phyloP scores from a whole-genome alignment of 2,329 filamentous ascomycete species.

The Penicillium sp. region DNA sequence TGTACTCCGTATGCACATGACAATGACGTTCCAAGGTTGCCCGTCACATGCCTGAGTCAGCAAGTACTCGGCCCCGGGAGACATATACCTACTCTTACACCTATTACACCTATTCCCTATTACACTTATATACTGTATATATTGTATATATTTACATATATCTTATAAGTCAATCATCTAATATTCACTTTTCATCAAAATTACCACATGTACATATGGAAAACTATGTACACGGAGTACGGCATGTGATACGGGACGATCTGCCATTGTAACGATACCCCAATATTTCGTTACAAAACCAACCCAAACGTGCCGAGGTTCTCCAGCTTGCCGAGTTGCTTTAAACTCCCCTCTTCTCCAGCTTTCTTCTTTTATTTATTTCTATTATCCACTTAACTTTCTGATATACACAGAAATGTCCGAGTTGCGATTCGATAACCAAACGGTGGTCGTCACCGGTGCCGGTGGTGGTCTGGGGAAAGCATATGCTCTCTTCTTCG shows the following conservation, averaged over 20 bases:
- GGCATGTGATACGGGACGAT: slow-evolving; percentile 37
- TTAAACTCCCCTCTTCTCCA: slow-evolving; percentile 29
- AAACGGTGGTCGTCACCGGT: slow-evolving; percentile 85
- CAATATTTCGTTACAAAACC: slow-evolving; percentile 10
- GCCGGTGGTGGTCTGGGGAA: slow-evolving; percentile 80
- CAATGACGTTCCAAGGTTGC: slow-evolving; percentile 26
- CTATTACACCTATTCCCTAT: too few species aligned
- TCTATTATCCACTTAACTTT: slow-evolving; percentile 14
- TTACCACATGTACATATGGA: neutral
- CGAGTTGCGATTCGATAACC: slow-evolving; percentile 80
- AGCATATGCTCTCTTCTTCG: slow-evolving; percentile 86
- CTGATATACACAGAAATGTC: slow-evolving; percentile 51
- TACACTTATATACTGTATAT: too few species aligned
- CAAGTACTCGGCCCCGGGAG: neutral
- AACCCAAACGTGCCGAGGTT: slow-evolving; percentile 37
- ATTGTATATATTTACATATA: too few species aligned
- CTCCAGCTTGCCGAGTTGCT: slow-evolving; percentile 34
- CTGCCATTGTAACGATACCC: slow-evolving; percentile 27
- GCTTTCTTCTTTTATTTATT: slow-evolving; percentile 18
- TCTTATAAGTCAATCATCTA: too few species aligned
- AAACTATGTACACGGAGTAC: neutral
- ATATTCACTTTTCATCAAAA: too few species aligned
- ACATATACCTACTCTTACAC: too few species aligned
- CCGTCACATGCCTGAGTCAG: slow-evolving; percentile 29
- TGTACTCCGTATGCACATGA: slow-evolving; percentile 20